phyloP scores from a whole-genome alignment of 345 rosid species.

The Pistacia atlantica region DNA sequence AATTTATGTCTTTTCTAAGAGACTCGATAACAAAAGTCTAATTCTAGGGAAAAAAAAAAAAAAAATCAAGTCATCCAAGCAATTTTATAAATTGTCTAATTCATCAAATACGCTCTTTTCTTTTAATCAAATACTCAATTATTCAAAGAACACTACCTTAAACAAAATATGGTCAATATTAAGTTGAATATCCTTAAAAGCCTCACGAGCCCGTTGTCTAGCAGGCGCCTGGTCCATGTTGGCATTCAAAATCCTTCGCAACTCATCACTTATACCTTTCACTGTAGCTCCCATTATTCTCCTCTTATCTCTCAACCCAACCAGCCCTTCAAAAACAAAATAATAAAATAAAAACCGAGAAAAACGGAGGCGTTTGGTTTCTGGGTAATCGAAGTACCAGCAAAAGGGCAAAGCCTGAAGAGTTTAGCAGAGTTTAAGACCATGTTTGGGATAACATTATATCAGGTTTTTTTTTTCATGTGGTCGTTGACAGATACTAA shows the following conservation, averaged over 20 bases:
- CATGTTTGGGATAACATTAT: slow-evolving; percentile 16
- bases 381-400: slow-evolving; percentile 22
- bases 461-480: neutral
- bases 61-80: neutral
- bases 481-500: slow-evolving; percentile 4
- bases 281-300: slow-evolving; percentile 39
- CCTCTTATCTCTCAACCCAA: slow-evolving; percentile 21
- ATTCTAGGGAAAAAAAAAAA: neutral
- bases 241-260: slow-evolving; percentile 56
- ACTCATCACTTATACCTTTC: slow-evolving; percentile 53
- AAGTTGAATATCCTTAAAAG: slow-evolving; percentile 71
- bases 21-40: neutral
- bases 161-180: slow-evolving; percentile 80
- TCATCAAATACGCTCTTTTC: neutral
- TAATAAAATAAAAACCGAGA: too few species aligned
- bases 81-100: neutral
- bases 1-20: too few species aligned
- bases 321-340: neutral
- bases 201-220: slow-evolving; percentile 77
- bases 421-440: slow-evolving; percentile 32
- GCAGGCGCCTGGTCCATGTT: slow-evolving; percentile 76
- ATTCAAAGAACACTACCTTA: slow-evolving; percentile 46
- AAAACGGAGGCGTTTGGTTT: neutral
- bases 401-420: slow-evolving; percentile 28
- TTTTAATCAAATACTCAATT: too few species aligned